phyloP scores from a whole-genome alignment of 257 asterid genomes.

The Rubia yunnanensis region DNA sequence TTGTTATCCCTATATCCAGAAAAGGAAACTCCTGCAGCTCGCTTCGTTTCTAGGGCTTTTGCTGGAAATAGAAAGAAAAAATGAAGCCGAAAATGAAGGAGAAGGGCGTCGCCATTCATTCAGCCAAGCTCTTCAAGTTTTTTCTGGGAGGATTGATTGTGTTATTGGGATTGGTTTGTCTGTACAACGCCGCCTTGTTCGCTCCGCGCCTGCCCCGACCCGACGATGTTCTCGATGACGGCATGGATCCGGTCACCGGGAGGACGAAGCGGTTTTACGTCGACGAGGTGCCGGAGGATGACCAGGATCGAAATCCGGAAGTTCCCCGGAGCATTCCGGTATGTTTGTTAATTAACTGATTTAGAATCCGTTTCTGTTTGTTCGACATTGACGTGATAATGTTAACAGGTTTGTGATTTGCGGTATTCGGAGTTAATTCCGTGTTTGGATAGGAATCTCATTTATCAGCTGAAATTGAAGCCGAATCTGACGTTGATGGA shows the following conservation, averaged over 20 bases:
- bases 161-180: constrained; percentile 58
- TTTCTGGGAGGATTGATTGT: constrained; percentile 34
- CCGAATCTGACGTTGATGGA: constrained; percentile 78
- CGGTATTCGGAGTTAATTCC: constrained; percentile 81
- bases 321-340: constrained; percentile 65
- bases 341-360: constrained; percentile 11
- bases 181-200: constrained; percentile 43
- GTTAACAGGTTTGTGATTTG: constrained; percentile 69
- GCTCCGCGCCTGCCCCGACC: constrained; percentile 53
- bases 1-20: not conserved
- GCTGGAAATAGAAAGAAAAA: not conserved
- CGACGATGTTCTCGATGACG: constrained; percentile 40
- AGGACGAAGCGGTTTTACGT: constrained; percentile 26
- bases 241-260: constrained; percentile 45
- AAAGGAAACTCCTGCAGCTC: not conserved
- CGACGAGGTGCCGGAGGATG: constrained; percentile 45
- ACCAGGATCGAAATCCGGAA: constrained; percentile 45
- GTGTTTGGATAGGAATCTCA: constrained; percentile 69
- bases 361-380: not conserved
- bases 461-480: constrained; percentile 58
- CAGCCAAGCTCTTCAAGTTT: constrained; percentile 41
- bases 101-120: constrained; percentile 28
- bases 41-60: constrained; percentile 22
- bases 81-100: constrained; percentile 29
- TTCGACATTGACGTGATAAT: not conserved